Percentiles rank a stretch among this genome's conserved stretches.
Conservation (phyloP, 2,329 filamentous ascomycete genomes). For the Mycosphaerella sp. region DNA sequence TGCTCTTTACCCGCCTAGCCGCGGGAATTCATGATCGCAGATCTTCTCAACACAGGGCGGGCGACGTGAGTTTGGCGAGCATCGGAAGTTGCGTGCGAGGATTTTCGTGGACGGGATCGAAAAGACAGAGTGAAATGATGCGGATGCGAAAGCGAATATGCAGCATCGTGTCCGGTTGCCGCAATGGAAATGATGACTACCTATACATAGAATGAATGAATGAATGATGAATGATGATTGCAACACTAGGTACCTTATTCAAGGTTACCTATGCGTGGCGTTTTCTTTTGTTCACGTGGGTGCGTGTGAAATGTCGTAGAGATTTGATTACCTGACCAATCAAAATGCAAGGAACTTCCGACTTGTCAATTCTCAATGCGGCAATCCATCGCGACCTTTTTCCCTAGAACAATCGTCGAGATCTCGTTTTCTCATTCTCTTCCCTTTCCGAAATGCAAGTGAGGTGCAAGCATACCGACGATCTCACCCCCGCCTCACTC, state of each 20-base stretch:
- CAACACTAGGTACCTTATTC: too few relatives aligned
- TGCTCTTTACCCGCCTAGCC: neutral
- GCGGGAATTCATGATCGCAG: neutral
- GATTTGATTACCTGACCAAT: neutral
- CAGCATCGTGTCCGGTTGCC: neutral
- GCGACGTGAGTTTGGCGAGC: neutral
- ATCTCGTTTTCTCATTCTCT: neutral
- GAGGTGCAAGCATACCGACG: too few relatives aligned
- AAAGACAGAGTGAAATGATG: neutral
- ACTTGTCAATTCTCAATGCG: neutral
- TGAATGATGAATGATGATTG: too few relatives aligned
- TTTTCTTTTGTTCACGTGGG: neutral
- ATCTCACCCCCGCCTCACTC: too few relatives aligned
- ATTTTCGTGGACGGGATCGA: neutral
- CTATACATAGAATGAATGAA: neutral
- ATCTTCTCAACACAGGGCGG: neutral
- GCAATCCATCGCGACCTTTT: constrained; percentile 1
- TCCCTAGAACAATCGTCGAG: neutral
- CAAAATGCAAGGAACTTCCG: neutral
- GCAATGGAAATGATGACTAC: neutral
- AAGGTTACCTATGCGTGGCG: neutral
- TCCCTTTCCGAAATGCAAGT: neutral
- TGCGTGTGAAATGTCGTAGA: too few relatives aligned
- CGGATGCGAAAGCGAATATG: neutral
- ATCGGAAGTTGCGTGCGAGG: neutral